Evolutionary conservation across 331 rosid species (phyloP), one percentile per base, ranked within the genome.

Genomic region (Malus hybrid): DNA sequence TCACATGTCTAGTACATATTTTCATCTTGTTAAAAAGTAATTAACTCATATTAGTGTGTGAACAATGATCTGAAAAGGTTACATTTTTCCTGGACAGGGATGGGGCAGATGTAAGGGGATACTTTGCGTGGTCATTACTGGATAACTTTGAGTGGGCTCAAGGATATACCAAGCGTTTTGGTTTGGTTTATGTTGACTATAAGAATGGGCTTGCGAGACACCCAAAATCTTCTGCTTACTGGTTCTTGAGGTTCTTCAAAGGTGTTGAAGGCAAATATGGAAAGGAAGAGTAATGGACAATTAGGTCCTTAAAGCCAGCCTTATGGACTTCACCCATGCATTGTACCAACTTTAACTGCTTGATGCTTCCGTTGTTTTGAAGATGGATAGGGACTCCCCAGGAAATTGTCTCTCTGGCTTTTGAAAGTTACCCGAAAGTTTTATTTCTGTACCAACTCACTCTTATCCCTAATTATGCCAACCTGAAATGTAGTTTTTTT

Each of bases 111-210:
- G 93, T 93, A 59, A 88, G 90, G 81, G 98, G 98, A 75, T 84
- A 93, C 86, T 93, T 93, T 74, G 98, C 96, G 10, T 93, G 98
- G 98, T 91, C 98, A 39, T 84, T 93, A 57, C 33, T 93, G 34
- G 98, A 90, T 88, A 93, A 93, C 90, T 93, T 93, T 54, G 97
- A 93, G 83, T 93, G 98, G 98, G 93, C 90, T 36, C 89, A 90
- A 82, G 98, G 97, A 20, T 93, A 90, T 77, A 91, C 98, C n/a
- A 93, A 93, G 81, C 93, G 97, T 65, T 93, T 93, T 65, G 97
- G 98, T 64, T 87, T 93, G 86, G 82, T 93, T 7, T 90, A 85
- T 71, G 91, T 93, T 7, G 96, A 93, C 87, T 93, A 87, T 75
- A 90, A 91, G 77, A 85, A 91, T 65, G 96, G 87, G 27, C 93